Evolutionary conservation across 371 early-diverging fungal species (phyloP), one percentile per base, ranked within the genome.

Genomic region (Mortierella sp.): DNA sequence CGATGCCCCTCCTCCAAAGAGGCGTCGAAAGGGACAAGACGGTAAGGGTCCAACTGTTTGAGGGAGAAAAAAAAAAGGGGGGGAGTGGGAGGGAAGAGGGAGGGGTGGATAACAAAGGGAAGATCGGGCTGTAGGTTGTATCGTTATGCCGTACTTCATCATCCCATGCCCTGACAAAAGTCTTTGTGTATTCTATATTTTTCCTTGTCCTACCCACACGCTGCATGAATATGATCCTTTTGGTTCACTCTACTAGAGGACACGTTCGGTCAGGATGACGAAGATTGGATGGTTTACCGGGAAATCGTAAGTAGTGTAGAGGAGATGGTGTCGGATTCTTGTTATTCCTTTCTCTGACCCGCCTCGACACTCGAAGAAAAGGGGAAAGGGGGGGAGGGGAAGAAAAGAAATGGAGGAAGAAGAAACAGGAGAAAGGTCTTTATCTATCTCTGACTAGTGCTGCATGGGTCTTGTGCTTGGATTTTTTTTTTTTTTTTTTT

Each of bases 201-300:
- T 50, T 52, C 25, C 11, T 12, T 19, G 43, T 23, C 56, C 62
- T 18, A 6, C 57, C 7, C 26, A 29, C 37, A 1, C 53, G 3
- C 7, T 51, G 19, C 28, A 50, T 47, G 30, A 44, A 46, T 46
- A 15, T 14, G 14, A 11, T 48, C 1, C 7, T 30, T 23, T 5
- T 55, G 26, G 37, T n/a, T 21, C 48, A 60, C 16, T 26, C 75
- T 9, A 46, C 25, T 75, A 86, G 95, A 95, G 80, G 97, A 97
- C 68, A 91, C 90, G 1, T 97, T 97, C 86, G 97, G 97, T 25
- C 92, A 91, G n/a, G 92, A 96, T 72, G 96, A 96, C 74, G 93
- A 90, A 9, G 97, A 96, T 70, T 97, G 97, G 97, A 88, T 88
- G 72, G 89, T 97, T 55, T 97, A 97, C 68, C 86, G 94, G 30